Base-by-base conservation (phyloP, 2,329 filamentous ascomycete species). In the Alternaria angustiovoidea region DNA sequence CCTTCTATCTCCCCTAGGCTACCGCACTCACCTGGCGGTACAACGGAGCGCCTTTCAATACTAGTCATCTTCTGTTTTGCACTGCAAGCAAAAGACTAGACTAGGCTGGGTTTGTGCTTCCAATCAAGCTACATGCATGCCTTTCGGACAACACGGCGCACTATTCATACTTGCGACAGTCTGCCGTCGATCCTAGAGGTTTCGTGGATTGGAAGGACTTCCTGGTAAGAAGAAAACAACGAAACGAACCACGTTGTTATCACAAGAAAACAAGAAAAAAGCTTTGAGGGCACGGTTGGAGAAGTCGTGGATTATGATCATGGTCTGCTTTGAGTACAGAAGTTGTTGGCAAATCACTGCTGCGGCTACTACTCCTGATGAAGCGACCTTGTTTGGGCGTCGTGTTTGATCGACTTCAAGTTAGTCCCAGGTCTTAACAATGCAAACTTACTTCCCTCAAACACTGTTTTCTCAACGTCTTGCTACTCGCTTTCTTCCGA, bases 41-140 rank as follows among this genome's bases (percentile, higher is more conserved):
- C 67, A 58, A 11, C 57, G 62, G 51, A 66, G 70, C 71, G 71
- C 71, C 61, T 36, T 16, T 71, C 49, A 74, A 54, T 43, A 71
- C 74, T 76, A 71, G 74, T 76, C 74, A 74, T 64, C 68, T 65
- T 70, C 61, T 60, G 62, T 24, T 42, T 57, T 53, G 53, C 59
- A 48, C 47, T 20, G 57, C 30, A 42, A 54, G 43, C 20, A 32
- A 54, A 61, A 63, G 65, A 64, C 73, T 58, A 12, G 75, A 72
- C 75, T 69, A 75, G 71, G 73, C 73, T 69, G 66, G 68, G 61
- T 49, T 57, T 42, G 20, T 57, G 12, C 28, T 30, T 42, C 39
- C 47, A 43, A 20, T 34, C 18, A n/a, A 28, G 28, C 20, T 30
- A 43, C 41, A n/a, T 9, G 14, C 18, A 8, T 28, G 24, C 34